Percentiles rank a stretch among this genome's conserved stretches.
These are phyloP conservation scores for Sordariomycetes sp. DNA, from an alignment of 2,329 filamentous ascomycete genomes.

Conservation along the genomic window DNA sequence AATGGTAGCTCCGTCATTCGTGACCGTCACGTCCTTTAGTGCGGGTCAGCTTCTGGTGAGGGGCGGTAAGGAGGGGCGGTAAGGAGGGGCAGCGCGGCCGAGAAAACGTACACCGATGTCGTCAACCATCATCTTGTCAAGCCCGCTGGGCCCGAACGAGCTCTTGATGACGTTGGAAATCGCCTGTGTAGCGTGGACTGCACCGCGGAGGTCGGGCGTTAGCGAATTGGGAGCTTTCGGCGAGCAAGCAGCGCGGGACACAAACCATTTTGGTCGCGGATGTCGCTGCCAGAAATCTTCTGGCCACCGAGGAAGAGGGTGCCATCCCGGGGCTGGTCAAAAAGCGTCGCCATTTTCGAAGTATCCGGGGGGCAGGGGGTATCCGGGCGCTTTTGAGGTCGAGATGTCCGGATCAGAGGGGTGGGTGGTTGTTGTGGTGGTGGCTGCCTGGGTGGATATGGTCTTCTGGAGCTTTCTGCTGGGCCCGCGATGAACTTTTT, in stretches of 20 bases:
- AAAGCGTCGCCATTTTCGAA: conserved; percentile 76
- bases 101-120: conserved; percentile 74
- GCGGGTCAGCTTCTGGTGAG: neutral
- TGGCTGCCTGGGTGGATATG: conserved; percentile 3
- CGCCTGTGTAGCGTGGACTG: conserved; percentile 87
- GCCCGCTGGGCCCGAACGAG: conserved; percentile 90
- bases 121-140: conserved; percentile 99
- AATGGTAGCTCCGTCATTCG: conserved; percentile 97
- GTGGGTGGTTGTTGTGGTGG: neutral
- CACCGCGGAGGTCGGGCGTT: neutral
- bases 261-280: conserved; percentile 75
- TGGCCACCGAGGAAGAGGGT: conserved; percentile 93
- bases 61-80: conserved; percentile 10
- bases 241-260: neutral
- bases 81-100: conserved; percentile 8
- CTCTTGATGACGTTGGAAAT: conserved; percentile 99
- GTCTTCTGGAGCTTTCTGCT: conserved; percentile 2
- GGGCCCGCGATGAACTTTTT: conserved; percentile 1
- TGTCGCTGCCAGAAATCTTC: conserved; percentile 95
- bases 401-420: conserved; percentile 1
- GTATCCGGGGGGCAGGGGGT: neutral
- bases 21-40: conserved; percentile 84
- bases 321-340: conserved; percentile 89
- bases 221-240: neutral
- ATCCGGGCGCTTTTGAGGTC: neutral